Evolutionary conservation across 768 basidiomycete genomes (phyloP).

Genomic region (Leccinum sublutescens): DNA sequence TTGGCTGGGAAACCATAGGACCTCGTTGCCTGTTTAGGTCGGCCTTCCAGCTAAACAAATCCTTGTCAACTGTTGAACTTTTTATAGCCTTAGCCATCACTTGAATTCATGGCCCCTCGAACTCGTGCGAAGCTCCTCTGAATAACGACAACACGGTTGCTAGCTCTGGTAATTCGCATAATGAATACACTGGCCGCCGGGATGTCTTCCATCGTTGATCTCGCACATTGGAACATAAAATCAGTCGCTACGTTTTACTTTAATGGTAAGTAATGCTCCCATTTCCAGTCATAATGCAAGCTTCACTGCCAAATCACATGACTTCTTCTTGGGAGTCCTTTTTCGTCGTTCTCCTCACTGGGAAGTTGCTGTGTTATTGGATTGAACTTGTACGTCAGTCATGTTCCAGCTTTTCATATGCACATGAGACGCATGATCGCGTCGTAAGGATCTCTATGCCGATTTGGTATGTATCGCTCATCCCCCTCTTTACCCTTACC

Average conservation of each 20-base stretch:
- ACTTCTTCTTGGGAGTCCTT: neutral
- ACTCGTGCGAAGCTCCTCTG: neutral
- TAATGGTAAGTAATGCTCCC: neutral
- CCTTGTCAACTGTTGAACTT: neutral
- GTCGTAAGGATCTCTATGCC: neutral
- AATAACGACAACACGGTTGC: neutral
- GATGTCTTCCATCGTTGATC: neutral
- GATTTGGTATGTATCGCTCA: neutral
- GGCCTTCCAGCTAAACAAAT: conserved; percentile 1
- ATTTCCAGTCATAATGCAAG: neutral
- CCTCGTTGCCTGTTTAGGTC: neutral
- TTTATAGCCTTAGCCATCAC: neutral
- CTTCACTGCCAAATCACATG: neutral
- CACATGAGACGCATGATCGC: conserved; percentile 7
- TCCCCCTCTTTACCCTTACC: conserved; percentile 1
- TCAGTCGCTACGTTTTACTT: neutral
- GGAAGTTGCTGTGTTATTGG: neutral
- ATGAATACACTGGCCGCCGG: neutral
- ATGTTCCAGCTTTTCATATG: conserved; percentile 10
- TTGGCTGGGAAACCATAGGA: neutral
- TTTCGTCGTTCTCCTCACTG: neutral
- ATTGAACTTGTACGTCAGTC: conserved; percentile 10
- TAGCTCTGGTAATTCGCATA: neutral
- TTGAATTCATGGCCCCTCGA: neutral
- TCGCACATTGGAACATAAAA: neutral